Base-by-base conservation (phyloP, 306 rosid genomes). In the Clitoria ternatea region DNA sequence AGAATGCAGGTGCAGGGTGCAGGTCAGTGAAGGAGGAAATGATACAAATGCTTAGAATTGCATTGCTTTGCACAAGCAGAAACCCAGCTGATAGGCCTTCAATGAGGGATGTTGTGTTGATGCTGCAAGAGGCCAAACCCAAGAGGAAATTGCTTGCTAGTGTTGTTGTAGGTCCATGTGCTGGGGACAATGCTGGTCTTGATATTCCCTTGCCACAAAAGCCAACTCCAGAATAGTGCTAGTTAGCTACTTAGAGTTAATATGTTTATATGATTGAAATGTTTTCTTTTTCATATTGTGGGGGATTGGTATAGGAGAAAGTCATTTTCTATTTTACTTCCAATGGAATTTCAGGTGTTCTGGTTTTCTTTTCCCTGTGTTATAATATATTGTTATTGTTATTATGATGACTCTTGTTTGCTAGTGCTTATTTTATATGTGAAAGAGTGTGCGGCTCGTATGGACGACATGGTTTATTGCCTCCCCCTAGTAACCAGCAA, bases 241-340 rank as follows among this genome's bases (percentile, higher is more conserved):
- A 85, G 77, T 8, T n/a, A n/a, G n/a, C n/a, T n/a, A n/a, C n/a
- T n/a, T n/a, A n/a, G n/a, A n/a, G n/a, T n/a, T 87, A 47, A 82
- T 88, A 7, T 61, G 78, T 61, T 70, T 12, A 72, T 76, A 66
- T 52, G 63, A 24, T 72, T 74, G 3, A 53, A 32, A 69, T 54
- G 71, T 55, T 36, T 27, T 44, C 61, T 4, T 53, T 81, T 75
- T 26, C 66, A 82, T 78, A 84, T 87, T 89, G 84, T 82, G 94
- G 98, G 94, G 90, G 77, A 87, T 94, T 87, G 98, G 98, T 94
- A 94, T 89, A 94, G 97, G 86, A 87, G 83, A 88, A 66, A 72
- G 85, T 73, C 75, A 70, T 79, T 84, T 82, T 81, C 80, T 48
- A 23, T 74, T 77, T 61, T 65, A 26, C 24, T 81, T 80, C 80